Percentiles rank a stretch among this genome's conserved stretches.
phyloP scores from a whole-genome alignment of 2,329 filamentous ascomycete genomes.

The Fonsecaea multimorphosa region DNA sequence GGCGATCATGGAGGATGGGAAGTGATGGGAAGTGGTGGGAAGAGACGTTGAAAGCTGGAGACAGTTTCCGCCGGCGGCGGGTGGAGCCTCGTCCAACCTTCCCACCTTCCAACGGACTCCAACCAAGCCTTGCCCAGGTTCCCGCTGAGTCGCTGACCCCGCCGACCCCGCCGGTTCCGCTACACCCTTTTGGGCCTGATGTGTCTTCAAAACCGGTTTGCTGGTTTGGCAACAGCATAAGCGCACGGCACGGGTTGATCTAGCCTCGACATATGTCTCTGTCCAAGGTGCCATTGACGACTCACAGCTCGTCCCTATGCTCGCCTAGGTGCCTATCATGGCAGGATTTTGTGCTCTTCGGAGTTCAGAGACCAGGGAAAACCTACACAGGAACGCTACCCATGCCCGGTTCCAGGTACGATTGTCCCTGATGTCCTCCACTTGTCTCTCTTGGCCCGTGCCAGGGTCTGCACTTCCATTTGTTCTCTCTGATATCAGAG shows the following conservation, averaged over 20 bases:
- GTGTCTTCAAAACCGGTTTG: slow-evolving; percentile 32
- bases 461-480: slow-evolving; percentile 10
- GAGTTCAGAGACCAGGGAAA: too few species aligned
- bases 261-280: slow-evolving; percentile 29
- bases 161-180: not conserved
- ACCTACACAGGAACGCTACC: not conserved
- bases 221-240: slow-evolving; percentile 18
- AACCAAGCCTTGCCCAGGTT: slow-evolving; percentile 11
- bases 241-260: slow-evolving; percentile 7
- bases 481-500: not conserved
- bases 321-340: slow-evolving; percentile 26
- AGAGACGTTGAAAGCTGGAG: slow-evolving; percentile 16
- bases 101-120: too few species aligned
- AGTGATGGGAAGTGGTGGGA: not conserved
- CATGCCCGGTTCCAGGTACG: slow-evolving; percentile 15
- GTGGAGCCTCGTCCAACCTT: not conserved
- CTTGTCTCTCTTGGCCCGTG: slow-evolving; percentile 12
- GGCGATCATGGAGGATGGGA: not conserved
- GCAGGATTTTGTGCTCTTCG: slow-evolving; percentile 7
- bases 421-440: slow-evolving; percentile 20
- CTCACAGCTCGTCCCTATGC: slow-evolving; percentile 5
- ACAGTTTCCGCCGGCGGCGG: slow-evolving; percentile 17
- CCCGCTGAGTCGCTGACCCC: not conserved
- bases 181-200: not conserved
- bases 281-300: not conserved